phyloP scores from a whole-genome alignment of 208 protist genomes.

The Wallacemonas collosoma region DNA sequence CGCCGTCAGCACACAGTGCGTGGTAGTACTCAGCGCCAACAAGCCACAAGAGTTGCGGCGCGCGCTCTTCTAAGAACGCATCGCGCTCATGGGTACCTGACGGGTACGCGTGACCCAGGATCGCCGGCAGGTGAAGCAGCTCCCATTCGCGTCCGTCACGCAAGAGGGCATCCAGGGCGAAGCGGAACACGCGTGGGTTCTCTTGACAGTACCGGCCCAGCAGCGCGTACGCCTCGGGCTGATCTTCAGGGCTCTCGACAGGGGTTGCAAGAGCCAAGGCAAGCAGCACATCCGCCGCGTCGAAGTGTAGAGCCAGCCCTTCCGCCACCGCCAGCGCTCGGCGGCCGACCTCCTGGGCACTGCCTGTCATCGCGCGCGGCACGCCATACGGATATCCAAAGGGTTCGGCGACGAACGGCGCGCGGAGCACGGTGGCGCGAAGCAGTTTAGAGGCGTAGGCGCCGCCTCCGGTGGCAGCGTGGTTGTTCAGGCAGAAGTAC shows the following conservation, averaged over 20 bases:
- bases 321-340: conserved; percentile 50
- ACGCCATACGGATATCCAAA: conserved; percentile 80
- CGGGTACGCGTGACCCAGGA: conserved; percentile 35
- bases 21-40: conserved; percentile 52
- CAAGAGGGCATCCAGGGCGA: conserved; percentile 53
- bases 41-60: conserved; percentile 83
- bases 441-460: conserved; percentile 41
- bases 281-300: conserved; percentile 59
- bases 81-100: conserved; percentile 37
- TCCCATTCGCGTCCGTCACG: conserved; percentile 71
- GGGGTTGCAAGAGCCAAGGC: conserved; percentile 52
- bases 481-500: conserved; percentile 62
- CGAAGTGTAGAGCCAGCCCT: conserved; percentile 63
- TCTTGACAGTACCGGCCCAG: conserved; percentile 60
- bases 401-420: conserved; percentile 53
- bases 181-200: conserved; percentile 43
- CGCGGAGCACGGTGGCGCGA: conserved; percentile 59
- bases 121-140: conserved; percentile 63
- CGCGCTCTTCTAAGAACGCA: conserved; percentile 53
- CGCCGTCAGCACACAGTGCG: conserved; percentile 54
- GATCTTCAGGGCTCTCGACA: conserved; percentile 47
- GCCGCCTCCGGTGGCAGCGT: conserved; percentile 23
- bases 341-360: conserved; percentile 32
- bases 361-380: conserved; percentile 26
- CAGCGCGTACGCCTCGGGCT: conserved; percentile 37